These are phyloP conservation scores for Pyrus hybrid DNA, from an alignment of 331 rosid genomes.

Conservation along the genomic window DNA sequence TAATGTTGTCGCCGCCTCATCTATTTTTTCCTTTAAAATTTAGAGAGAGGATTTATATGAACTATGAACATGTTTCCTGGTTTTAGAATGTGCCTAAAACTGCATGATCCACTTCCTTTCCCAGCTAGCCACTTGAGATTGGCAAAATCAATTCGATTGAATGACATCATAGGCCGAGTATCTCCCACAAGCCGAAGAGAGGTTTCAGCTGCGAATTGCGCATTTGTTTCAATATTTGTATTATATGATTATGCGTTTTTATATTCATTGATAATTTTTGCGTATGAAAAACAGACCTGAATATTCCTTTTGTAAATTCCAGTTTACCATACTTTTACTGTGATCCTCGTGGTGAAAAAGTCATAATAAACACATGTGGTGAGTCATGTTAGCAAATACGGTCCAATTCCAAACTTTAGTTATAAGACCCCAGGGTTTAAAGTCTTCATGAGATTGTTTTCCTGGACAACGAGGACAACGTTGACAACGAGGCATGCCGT, in stretches of 20 bases:
- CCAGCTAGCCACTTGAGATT: conserved; percentile 15
- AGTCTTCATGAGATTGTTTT: too few relatives aligned
- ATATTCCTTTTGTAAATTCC: background rate
- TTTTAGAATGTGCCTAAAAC: background rate
- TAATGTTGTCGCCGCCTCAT: background rate
- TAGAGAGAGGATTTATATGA: background rate
- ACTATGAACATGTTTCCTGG: background rate
- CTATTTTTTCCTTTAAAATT: background rate
- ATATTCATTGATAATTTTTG: background rate
- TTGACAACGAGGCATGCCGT: too few relatives aligned
- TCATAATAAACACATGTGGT: too few relatives aligned
- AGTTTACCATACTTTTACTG: too few relatives aligned
- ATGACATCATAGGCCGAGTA: background rate
- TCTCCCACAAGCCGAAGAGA: background rate
- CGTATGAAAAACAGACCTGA: background rate
- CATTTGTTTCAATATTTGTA: background rate
- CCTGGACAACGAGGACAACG: too few relatives aligned
- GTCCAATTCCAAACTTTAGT: too few relatives aligned
- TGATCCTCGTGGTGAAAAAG: too few relatives aligned
- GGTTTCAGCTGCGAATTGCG: background rate
- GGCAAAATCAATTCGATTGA: background rate
- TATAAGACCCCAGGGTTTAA: too few relatives aligned
- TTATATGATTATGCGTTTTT: background rate
- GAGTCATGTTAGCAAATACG: too few relatives aligned
- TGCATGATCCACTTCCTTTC: background rate